phyloP scores from a whole-genome alignment of 1,284 basidiomycete species.

The Stereum hirsutum region DNA sequence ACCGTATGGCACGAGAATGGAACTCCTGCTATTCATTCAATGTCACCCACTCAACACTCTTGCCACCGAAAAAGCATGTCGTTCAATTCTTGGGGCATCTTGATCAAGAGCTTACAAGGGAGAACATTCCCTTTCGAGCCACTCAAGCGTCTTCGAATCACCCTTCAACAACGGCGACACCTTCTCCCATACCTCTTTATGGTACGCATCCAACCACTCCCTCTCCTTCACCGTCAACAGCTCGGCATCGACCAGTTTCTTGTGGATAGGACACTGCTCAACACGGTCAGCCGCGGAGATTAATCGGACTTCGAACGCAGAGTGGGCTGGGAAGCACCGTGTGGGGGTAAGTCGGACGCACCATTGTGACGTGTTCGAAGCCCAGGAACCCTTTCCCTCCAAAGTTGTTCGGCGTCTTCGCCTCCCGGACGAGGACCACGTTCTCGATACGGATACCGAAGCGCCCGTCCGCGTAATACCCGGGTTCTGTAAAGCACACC shows the following conservation, averaged over 20 bases:
- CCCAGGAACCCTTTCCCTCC: conserved; percentile 78
- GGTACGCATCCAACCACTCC: conserved; percentile 83
- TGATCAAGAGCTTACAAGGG: conserved; percentile 38
- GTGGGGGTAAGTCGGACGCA: too few species aligned
- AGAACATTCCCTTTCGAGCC: conserved; percentile 71
- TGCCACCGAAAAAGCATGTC: too few species aligned
- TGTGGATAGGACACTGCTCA: conserved; percentile 80
- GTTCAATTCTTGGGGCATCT: too few species aligned
- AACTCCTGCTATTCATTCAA: too few species aligned
- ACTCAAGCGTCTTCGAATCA: conserved; percentile 68
- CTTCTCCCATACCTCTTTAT: conserved; percentile 71
- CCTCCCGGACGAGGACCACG: conserved; percentile 70
- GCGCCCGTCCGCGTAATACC: conserved; percentile 87
- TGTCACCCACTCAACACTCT: too few species aligned
- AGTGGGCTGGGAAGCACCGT: background rate
- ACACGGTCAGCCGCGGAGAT: conserved; percentile 10
- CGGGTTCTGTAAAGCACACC: conserved; percentile 55
- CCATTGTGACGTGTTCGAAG: conserved; percentile 84
- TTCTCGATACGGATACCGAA: conserved; percentile 95
- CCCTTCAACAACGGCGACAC: conserved; percentile 69
- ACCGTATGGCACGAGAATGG: too few species aligned
- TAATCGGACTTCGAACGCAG: background rate
- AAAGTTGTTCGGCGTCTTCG: too few species aligned
- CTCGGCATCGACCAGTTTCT: conserved; percentile 63
- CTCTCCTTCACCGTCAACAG: conserved; percentile 65